Percentiles rank a stretch among this genome's conserved stretches.
Evolutionary conservation across 2,329 filamentous ascomycete species (phyloP).

Genomic region (Calcarisporium arbuscula): DNA sequence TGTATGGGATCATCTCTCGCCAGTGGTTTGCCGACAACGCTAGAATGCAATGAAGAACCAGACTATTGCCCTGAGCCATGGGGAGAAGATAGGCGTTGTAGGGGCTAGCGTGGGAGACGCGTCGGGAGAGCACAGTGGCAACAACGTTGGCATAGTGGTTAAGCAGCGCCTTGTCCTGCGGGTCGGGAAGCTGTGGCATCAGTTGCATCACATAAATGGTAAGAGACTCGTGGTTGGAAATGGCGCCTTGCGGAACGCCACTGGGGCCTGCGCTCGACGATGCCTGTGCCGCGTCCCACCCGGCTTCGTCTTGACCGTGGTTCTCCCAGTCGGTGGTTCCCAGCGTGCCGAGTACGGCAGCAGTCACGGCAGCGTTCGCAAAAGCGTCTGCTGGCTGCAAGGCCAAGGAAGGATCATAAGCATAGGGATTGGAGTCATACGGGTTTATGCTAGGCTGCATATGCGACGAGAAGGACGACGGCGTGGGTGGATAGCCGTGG

Average conservation of each 20-base stretch:
- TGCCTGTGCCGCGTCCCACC: too few species aligned
- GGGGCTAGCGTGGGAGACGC: constrained; percentile 20
- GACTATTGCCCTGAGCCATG: constrained; percentile 24
- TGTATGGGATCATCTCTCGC: constrained; percentile 24
- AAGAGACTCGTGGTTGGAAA: constrained; percentile 15
- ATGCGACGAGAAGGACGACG: too few species aligned
- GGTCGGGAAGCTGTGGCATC: constrained; percentile 21
- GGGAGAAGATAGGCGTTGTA: constrained; percentile 25
- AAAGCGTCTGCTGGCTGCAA: too few species aligned
- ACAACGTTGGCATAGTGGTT: constrained; percentile 29
- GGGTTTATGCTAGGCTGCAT: too few species aligned
- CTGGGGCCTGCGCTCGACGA: background rate
- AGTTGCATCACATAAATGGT: constrained; percentile 22
- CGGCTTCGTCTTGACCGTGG: too few species aligned
- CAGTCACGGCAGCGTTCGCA: too few species aligned
- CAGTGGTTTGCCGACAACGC: constrained; percentile 28
- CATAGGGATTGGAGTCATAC: too few species aligned
- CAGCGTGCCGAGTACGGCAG: too few species aligned
- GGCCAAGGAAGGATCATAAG: too few species aligned
- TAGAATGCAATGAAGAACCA: constrained; percentile 26
- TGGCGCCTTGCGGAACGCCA: background rate
- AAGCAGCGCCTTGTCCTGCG: constrained; percentile 24
- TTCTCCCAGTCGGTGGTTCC: too few species aligned
- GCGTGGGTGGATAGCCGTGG: too few species aligned
- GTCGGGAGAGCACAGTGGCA: constrained; percentile 24